Percentiles rank a stretch among this genome's conserved stretches.
Conservation (phyloP, 2,329 filamentous ascomycete species). For the Aspergillus viridinutans region DNA sequence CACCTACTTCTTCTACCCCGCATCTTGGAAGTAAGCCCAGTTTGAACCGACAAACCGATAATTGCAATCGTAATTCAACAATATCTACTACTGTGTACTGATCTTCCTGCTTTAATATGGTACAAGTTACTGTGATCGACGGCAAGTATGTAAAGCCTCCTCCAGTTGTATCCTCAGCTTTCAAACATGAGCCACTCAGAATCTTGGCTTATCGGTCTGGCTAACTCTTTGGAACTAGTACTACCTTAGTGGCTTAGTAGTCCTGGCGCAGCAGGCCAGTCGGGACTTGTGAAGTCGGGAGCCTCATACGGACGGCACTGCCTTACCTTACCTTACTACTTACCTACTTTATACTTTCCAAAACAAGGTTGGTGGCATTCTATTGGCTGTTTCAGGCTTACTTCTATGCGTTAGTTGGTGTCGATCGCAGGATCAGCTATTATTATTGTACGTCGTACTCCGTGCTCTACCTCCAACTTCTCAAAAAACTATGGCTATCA, state of each 20-base stretch:
- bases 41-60: neutral
- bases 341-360: too few species aligned
- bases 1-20: neutral
- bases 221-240: neutral
- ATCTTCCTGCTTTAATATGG: too few species aligned
- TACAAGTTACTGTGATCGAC: neutral
- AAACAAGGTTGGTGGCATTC: neutral
- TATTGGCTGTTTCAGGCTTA: neutral
- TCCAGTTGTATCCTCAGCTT: neutral
- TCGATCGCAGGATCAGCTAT: neutral
- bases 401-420: neutral
- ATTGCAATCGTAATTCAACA: neutral
- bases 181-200: neutral
- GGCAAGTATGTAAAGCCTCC: neutral
- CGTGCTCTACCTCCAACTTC: neutral
- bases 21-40: neutral
- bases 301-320: neutral
- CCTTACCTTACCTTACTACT: too few species aligned
- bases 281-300: neutral
- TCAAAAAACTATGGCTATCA: neutral
- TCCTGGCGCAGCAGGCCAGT: neutral
- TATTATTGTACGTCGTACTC: neutral
- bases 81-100: neutral
- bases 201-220: neutral
- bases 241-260: neutral